Evolutionary conservation across 805 yeast species (phyloP), one percentile per base, ranked within the genome.

Genomic region (Metschnikowia amazonensis): DNA sequence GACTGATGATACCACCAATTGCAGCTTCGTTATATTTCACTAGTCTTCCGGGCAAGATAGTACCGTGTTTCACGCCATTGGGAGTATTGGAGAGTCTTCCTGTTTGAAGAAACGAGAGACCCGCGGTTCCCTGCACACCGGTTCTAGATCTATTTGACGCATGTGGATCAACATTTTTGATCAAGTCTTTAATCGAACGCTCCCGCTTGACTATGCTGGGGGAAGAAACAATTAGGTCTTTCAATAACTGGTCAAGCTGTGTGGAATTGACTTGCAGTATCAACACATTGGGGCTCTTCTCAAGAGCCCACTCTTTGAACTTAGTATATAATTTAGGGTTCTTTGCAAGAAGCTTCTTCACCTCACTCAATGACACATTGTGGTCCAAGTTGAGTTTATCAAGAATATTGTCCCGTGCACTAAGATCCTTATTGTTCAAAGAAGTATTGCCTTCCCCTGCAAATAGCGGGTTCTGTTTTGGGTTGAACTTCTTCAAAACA

Each of bases 11-110:
- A 5, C 81, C 86, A 53, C 84, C 89, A 40, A 52, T 71, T 7
- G 86, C 89, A 24, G 77, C 75, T 47, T 67, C 71, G 50, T 69
- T 65, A 34, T 73, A 64, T 45, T 70, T 70, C 36, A 78, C 67
- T 37, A 79, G 66, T 70, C 96, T 80, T 48, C 92, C 95, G 13
- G 89, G 86, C 16, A 79, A 80, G 34, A 83, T 71, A 43, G 67
- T 67, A 23, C 75, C 77, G 46, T 73, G 64, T 38, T 75, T 67
- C 20, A 80, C 65, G 41, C 96, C 95, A 56, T 82, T 79, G 18
- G 95, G 94, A 3, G 85, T 72, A 60, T 80, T 84, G 47, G 69
- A 60, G 31, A 88, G 66, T 60, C 88, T 76, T 5, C 95, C 95
- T 47, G 74, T 76, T 49, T 84, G 75, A 32, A 70, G 72, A 57